phyloP scores from a whole-genome alignment of 306 rosid species.

The Coriaria nepalensis region DNA sequence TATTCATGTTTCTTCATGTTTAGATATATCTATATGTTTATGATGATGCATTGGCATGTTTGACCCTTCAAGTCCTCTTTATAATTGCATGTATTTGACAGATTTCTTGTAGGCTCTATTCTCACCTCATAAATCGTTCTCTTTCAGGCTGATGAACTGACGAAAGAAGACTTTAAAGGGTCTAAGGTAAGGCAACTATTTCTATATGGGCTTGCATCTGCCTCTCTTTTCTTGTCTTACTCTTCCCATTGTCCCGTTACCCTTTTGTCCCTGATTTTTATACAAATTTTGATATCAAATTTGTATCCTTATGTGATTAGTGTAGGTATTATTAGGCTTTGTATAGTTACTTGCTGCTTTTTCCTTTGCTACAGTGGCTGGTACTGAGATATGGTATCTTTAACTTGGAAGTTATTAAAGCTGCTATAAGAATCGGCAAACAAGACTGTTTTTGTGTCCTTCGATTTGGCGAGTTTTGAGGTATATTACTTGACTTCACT shows the following conservation, averaged over 20 bases:
- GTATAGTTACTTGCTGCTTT: slow-evolving; percentile 20
- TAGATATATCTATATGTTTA: background rate
- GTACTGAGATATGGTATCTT: slow-evolving; percentile 59
- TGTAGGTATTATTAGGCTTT: background rate
- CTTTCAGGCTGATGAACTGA: slow-evolving; percentile 60
- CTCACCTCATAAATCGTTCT: background rate
- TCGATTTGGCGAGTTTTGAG: slow-evolving; percentile 99
- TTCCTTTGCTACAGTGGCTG: slow-evolving; percentile 66
- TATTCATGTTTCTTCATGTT: slow-evolving; percentile 5
- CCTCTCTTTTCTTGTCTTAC: background rate
- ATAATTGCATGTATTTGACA: background rate
- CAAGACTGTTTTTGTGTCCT: slow-evolving; percentile 72
- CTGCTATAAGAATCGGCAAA: slow-evolving; percentile 73
- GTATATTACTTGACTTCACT: slow-evolving; percentile 23
- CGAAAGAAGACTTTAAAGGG: slow-evolving; percentile 71
- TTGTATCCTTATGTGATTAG: background rate
- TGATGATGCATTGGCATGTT: background rate
- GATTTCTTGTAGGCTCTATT: background rate
- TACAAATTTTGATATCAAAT: background rate
- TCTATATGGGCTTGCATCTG: background rate
- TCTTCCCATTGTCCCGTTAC: background rate
- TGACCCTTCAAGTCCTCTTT: background rate
- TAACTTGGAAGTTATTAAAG: slow-evolving; percentile 74
- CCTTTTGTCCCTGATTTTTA: background rate
- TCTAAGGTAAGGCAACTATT: slow-evolving; percentile 52